Evolutionary conservation across 2,329 filamentous ascomycete genomes (phyloP).

Genomic region (Pseudogymnoascus sp.): DNA sequence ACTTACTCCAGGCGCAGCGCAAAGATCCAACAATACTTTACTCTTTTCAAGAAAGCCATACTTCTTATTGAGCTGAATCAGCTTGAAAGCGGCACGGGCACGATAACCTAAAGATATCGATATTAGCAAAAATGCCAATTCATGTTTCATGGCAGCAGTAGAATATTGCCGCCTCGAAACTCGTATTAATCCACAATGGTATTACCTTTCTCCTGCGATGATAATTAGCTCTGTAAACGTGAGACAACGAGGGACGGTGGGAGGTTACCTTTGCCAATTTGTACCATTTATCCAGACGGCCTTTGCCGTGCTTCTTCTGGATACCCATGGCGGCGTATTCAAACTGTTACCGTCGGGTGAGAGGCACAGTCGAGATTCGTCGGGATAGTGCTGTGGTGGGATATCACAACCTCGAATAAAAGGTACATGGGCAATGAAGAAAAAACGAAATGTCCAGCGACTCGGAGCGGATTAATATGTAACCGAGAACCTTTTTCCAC

Average conservation of each 20-base stretch:
- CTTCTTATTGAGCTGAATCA: conserved; percentile 98
- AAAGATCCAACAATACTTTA: conserved; percentile 93
- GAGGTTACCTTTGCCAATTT: conserved; percentile 90
- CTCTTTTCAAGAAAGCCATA: conserved; percentile 97
- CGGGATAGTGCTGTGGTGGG: conserved; percentile 1
- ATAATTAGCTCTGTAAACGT: conserved; percentile 1
- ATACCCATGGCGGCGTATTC: conserved; percentile 63
- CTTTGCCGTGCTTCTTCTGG: conserved; percentile 98
- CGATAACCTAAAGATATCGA: conserved; percentile 57
- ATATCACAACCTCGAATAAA: conserved; percentile 8
- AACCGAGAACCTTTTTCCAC: neutral
- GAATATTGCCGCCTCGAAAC: conserved; percentile 1
- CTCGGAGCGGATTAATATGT: conserved; percentile 2
- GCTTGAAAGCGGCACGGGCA: conserved; percentile 92
- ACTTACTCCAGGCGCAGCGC: conserved; percentile 84
- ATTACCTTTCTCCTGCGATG: conserved; percentile 6
- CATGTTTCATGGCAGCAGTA: neutral
- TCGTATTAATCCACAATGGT: neutral
- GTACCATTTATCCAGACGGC: conserved; percentile 98
- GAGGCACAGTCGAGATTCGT: conserved; percentile 2
- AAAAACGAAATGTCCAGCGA: conserved; percentile 5
- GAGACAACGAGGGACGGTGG: conserved; percentile 14
- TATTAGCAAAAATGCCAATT: neutral
- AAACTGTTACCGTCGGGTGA: conserved; percentile 3
- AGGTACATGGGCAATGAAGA: conserved; percentile 9